Conservation (phyloP, 73 alveolate species). For the Paramecium biaurelia region DNA sequence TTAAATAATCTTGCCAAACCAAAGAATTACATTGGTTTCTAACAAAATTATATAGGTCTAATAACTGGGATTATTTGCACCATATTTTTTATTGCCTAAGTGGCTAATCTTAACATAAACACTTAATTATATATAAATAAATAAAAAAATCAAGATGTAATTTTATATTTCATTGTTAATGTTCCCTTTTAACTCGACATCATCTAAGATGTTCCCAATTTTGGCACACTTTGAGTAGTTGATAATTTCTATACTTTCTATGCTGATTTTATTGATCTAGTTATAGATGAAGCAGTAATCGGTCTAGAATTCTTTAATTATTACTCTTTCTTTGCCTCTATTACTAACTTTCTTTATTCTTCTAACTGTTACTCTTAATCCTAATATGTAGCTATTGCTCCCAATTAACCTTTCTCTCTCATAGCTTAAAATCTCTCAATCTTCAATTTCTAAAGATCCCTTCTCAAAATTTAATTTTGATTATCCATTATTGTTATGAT, state of each 20-base stretch:
- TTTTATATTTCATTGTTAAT: background rate
- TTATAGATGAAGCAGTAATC: background rate
- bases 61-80: background rate
- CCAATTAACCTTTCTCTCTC: constrained; percentile 47
- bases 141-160: background rate
- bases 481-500: constrained; percentile 44
- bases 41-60: background rate
- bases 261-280: background rate
- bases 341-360: background rate
- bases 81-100: background rate
- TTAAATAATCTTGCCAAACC: constrained; percentile 29
- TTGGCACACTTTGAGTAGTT: background rate
- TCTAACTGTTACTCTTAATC: background rate
- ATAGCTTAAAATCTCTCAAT: constrained; percentile 35
- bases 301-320: background rate
- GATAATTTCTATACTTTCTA: background rate
- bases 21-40: background rate
- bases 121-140: background rate
- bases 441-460: constrained; percentile 26
- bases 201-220: background rate
- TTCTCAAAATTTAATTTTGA: constrained; percentile 5
- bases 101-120: background rate
- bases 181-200: background rate
- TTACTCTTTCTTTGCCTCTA: background rate
- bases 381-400: constrained; percentile 17